Evolutionary conservation across 768 basidiomycete species (phyloP), one percentile per base, ranked within the genome.

Genomic region (Pulveroboletus frians): DNA sequence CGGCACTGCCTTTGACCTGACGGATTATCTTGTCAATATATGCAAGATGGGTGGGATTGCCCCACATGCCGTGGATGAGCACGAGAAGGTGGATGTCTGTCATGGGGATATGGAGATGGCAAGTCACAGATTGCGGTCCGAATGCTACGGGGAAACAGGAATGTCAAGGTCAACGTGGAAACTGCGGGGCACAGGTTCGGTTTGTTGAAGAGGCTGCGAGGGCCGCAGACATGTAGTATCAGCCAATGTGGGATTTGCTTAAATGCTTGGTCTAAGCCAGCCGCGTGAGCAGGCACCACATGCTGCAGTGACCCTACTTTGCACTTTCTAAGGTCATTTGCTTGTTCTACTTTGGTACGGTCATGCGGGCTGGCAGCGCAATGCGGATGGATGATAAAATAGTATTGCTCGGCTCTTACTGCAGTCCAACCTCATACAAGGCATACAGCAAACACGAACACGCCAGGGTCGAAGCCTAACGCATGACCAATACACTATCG

Each of bases 1-100:
- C 59, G 2, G 51, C 23, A 8, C 32, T 32, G 8, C 63, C 57
- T 17, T 63, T 70, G 9, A 69, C 76, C 56, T 84, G 77, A 18
- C 63, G 64, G 11, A 81, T 75, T 15, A 82, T 73, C 35, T 81
- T 73, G 17, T 71, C 68, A 57, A 83, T 71, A 54, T 84, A 79
- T 0, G 74, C 70, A 9, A 92, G 72, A 64, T 92, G 83, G 31
- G 51, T 52, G 1, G 87, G 81, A 56, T 81, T 76, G 0, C 90
- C 91, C 91, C 89, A 92, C 82, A 93, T 89, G 34, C 91, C 75
- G 34, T 77, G 76, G 34, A 76, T 64, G 47, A 76, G 71, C 18
- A 73, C 73, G 8, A 76, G 68, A 10, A 76, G 58, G 52, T 77
- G 76, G 13, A 73, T 60, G 44, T 53, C 42, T 26, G 63, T 29